phyloP scores from a whole-genome alignment of 2,329 filamentous ascomycete species.

The Colletotrichum sp. region DNA sequence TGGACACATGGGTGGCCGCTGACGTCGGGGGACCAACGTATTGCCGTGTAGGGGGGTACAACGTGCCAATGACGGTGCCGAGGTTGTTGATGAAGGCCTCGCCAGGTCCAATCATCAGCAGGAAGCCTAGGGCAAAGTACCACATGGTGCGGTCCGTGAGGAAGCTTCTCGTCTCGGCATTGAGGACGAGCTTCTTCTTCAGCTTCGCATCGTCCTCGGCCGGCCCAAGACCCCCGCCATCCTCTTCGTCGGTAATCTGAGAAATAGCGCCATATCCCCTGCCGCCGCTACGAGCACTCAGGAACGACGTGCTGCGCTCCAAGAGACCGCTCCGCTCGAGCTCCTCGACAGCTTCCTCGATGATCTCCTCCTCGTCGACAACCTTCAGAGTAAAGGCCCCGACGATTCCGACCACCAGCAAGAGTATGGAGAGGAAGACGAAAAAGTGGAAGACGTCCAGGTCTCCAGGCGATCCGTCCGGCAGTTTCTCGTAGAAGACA shows the following conservation, averaged over 20 bases:
- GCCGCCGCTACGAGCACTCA: slow-evolving; percentile 47
- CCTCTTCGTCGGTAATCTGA: slow-evolving; percentile 44
- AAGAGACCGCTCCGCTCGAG: slow-evolving; percentile 88
- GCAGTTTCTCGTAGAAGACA: slow-evolving; percentile 72
- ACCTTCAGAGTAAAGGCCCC: slow-evolving; percentile 78
- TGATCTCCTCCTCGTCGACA: slow-evolving; percentile 84
- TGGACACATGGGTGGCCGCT: slow-evolving; percentile 88
- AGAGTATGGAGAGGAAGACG: slow-evolving; percentile 77
- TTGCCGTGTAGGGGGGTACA: slow-evolving; percentile 65
- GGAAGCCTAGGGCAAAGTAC: slow-evolving; percentile 89
- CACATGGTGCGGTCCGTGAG: slow-evolving; percentile 93
- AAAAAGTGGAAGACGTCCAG: slow-evolving; percentile 86
- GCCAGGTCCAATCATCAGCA: slow-evolving; percentile 92
- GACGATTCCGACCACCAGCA: slow-evolving; percentile 72
- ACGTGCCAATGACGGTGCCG: slow-evolving; percentile 88
- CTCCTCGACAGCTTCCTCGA: slow-evolving; percentile 88
- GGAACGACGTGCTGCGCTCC: slow-evolving; percentile 71
- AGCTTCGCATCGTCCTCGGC: slow-evolving; percentile 56
- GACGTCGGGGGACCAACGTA: slow-evolving; percentile 55
- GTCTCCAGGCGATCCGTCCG: slow-evolving; percentile 67
- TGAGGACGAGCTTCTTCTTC: slow-evolving; percentile 90
- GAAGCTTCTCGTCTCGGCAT: slow-evolving; percentile 87
- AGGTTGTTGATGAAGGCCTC: slow-evolving; percentile 98
- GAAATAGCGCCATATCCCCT: slow-evolving; percentile 68
- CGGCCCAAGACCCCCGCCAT: slow-evolving; percentile 40